Evolutionary conservation across 805 yeast species (phyloP), one percentile per base, ranked within the genome.

Genomic region (Saccharomycopsis sp.): DNA sequence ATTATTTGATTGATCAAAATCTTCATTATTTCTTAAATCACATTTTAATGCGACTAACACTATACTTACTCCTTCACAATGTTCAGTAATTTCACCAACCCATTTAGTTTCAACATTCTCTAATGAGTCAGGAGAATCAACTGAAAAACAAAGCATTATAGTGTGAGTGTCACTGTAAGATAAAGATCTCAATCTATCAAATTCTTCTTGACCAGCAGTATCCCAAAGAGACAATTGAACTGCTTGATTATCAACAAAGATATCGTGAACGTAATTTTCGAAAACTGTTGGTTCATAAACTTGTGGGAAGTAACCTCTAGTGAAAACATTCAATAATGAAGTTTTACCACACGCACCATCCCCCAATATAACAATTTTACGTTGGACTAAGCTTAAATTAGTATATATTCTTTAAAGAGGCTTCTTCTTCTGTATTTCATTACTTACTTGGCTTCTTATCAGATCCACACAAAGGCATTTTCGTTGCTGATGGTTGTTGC

Each of bases 291-390:
- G 98, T 60, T 89, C 98, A 63, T 90, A 90, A 17, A 90, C 97
- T 61, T 93, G 96, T 6, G 97, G 97, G 68, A 90, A 90, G 64
- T 90, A 93, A 1, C 98, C 98, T 55, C 96, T 72, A 4, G 98
- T 93, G 67, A 90, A 93, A 52, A 93, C 96, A 61, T 90, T 93
- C 58, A 90, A 71, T 44, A 93, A 71, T 8, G 97, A 89, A 2
- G 98, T 90, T 63, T 90, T 90, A 65, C 98, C 98, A 69, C 97
- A 90, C 19, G 97, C 97, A 77, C 97, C 97, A 66, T 90, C 97
- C 41, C 97, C 97, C 22, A 90, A 70, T 51, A 89, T 89, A 56
- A 89, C 97, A 44, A 89, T 87, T 62, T 89, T 89, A 56, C 96
- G 82, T 64, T 86, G 88, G 51, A 87, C 86, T 69, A 56, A 52